phyloP scores from a whole-genome alignment of 495 filamentous ascomycete genomes.

The Chaetomidium leptoderma region DNA sequence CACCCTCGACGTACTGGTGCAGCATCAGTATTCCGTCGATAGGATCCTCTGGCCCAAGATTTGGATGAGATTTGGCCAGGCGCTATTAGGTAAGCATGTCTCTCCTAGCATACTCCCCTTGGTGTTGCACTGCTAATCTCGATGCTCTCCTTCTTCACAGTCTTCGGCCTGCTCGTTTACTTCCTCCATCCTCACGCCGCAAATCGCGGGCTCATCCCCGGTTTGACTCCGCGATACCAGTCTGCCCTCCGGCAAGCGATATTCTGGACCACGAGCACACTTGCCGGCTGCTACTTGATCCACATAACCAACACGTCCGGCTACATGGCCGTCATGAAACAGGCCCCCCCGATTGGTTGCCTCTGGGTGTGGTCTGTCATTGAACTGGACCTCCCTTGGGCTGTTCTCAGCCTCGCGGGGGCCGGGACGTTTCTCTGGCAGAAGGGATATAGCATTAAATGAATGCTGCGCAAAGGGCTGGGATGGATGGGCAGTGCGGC shows the following conservation, averaged over 20 bases:
- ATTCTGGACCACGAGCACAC: conserved; percentile 53
- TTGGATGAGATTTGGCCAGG: conserved; percentile 46
- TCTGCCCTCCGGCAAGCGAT: conserved; percentile 52
- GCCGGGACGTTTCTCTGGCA: conserved; percentile 65
- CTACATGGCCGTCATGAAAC: conserved; percentile 89
- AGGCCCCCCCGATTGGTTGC: conserved; percentile 79
- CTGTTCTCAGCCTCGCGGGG: conserved; percentile 55
- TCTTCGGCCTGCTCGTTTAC: conserved; percentile 59
- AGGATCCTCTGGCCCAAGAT: conserved; percentile 56
- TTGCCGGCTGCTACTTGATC: conserved; percentile 71
- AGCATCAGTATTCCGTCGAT: conserved; percentile 78
- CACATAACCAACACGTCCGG: conserved; percentile 70
- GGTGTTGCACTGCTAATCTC: not conserved
- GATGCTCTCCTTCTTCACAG: conserved; percentile 30
- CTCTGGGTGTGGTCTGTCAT: conserved; percentile 92
- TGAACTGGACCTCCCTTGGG: conserved; percentile 71
- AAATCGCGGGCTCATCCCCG: conserved; percentile 39
- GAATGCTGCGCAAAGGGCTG: not conserved
- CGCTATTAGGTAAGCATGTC: conserved; percentile 44
- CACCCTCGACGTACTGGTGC: conserved; percentile 83
- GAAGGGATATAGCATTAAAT: conserved; percentile 59
- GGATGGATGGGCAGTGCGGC: not conserved
- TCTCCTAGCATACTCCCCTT: not conserved
- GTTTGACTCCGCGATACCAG: conserved; percentile 44
- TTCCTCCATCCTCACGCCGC: conserved; percentile 53